A percentile compares a stretch with the other conserved stretches of the same genome.
Conservation (phyloP, 495 filamentous ascomycete genomes). For the Neurospora hispaniola region DNA sequence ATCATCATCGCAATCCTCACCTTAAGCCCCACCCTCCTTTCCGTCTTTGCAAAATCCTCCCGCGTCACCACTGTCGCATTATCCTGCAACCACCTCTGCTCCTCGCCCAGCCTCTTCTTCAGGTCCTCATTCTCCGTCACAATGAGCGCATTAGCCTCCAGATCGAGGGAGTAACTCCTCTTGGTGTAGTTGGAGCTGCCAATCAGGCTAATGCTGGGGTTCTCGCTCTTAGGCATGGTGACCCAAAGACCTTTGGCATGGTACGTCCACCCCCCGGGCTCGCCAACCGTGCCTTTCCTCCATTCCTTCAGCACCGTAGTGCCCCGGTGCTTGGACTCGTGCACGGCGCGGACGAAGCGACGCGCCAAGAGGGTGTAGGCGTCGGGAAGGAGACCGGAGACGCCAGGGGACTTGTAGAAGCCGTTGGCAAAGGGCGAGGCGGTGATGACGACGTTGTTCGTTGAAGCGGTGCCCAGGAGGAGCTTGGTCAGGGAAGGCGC, state of each 20-base stretch:
- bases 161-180: conserved; percentile 78
- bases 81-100: conserved; percentile 68
- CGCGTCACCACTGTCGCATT: conserved; percentile 53
- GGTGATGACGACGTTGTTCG: conserved; percentile 71
- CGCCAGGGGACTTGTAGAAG: conserved; percentile 80
- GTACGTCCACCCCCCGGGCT: conserved; percentile 87
- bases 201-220: conserved; percentile 70
- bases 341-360: conserved; percentile 64
- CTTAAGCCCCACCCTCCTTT: conserved; percentile 73
- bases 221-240: conserved; percentile 48
- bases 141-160: conserved; percentile 78
- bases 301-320: conserved; percentile 77
- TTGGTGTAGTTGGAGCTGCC: conserved; percentile 96
- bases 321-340: conserved; percentile 44
- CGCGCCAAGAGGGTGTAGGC: conserved; percentile 84
- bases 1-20: conserved; percentile 91
- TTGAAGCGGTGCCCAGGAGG: conserved; percentile 58
- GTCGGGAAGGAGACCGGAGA: conserved; percentile 79
- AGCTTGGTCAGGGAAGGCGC: conserved; percentile 68
- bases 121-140: conserved; percentile 68
- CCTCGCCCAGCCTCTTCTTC: conserved; percentile 60
- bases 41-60: conserved; percentile 67
- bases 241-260: conserved; percentile 97
- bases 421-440: conserved; percentile 94
- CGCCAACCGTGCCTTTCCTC: conserved; percentile 68